These are phyloP conservation scores for Lolium rigidum DNA, from an alignment of 176 grass and related monocot species.

Conservation along the genomic window DNA sequence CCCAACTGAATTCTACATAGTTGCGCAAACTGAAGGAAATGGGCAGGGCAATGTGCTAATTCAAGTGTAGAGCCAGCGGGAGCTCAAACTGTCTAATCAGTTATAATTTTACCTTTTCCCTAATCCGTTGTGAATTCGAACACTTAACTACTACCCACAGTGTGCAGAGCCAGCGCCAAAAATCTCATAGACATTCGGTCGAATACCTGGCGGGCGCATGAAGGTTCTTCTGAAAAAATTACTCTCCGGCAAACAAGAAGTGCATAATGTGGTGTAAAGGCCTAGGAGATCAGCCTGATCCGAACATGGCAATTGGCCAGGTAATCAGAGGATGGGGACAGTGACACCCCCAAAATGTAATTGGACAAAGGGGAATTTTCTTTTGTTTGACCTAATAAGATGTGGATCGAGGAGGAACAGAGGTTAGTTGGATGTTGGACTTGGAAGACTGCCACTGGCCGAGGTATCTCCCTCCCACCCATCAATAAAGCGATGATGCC, in stretches of 20 bases:
- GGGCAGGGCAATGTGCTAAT: background rate
- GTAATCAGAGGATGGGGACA: slow-evolving; percentile 10
- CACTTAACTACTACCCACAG: background rate
- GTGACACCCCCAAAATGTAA: slow-evolving; percentile 12
- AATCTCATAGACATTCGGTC: slow-evolving; percentile 18
- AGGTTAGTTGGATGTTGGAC: slow-evolving; percentile 46
- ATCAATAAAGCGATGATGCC: background rate
- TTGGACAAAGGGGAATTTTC: slow-evolving; percentile 11
- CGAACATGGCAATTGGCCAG: slow-evolving; percentile 28
- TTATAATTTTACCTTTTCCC: background rate
- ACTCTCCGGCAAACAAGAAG: background rate
- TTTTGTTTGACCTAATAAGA: slow-evolving; percentile 33
- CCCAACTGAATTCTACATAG: background rate
- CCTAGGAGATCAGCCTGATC: slow-evolving; percentile 19
- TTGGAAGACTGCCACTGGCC: slow-evolving; percentile 44
- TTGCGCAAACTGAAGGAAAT: slow-evolving; percentile 30
- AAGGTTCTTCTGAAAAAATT: background rate
- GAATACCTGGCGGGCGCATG: slow-evolving; percentile 17
- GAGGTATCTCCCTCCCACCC: slow-evolving; percentile 16
- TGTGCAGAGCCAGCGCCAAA: background rate
- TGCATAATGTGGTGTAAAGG: background rate
- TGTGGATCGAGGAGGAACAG: slow-evolving; percentile 7
- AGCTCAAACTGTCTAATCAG: slow-evolving; percentile 25
- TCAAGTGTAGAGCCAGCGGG: slow-evolving; percentile 8
- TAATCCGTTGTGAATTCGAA: background rate